phyloP scores from a whole-genome alignment of 208 protist genomes.

The Strigomonas culicis region DNA sequence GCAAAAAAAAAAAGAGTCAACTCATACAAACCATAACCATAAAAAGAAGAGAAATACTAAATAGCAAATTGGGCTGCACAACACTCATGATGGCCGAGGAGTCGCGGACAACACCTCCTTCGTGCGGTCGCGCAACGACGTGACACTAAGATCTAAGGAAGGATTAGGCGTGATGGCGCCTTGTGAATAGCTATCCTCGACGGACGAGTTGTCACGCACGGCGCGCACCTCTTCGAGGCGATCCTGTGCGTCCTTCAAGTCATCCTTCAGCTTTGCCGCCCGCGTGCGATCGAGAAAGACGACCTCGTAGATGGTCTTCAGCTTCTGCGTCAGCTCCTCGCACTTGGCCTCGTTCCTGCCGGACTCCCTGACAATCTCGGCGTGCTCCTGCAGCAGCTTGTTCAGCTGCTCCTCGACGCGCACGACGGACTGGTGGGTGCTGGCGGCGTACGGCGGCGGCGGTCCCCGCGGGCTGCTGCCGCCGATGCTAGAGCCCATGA shows the following conservation, averaged over 20 bases:
- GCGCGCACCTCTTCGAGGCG: constrained; percentile 26
- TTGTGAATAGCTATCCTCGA: neutral
- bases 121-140: constrained; percentile 22
- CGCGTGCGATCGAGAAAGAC: constrained; percentile 62
- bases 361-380: constrained; percentile 38
- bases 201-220: constrained; percentile 7
- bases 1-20: constrained; percentile 5
- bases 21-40: constrained; percentile 6
- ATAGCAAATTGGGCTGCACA: neutral
- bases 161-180: constrained; percentile 12
- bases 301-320: constrained; percentile 50
- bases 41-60: constrained; percentile 15
- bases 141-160: constrained; percentile 14
- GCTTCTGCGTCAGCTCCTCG: constrained; percentile 43
- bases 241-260: constrained; percentile 39
- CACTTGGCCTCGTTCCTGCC: constrained; percentile 44
- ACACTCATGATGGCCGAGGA: too few species aligned
- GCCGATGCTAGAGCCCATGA: neutral
- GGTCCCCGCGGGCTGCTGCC: neutral
- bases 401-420: constrained; percentile 62
- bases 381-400: constrained; percentile 52
- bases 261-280: constrained; percentile 62
- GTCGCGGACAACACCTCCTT: too few species aligned
- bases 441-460: constrained; percentile 20
- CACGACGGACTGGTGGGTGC: constrained; percentile 34